A percentile compares a stretch with the other conserved stretches of the same genome.
Evolutionary conservation across 2,329 filamentous ascomycete genomes (phyloP).

Genomic region (Furcasterigmium sp.): DNA sequence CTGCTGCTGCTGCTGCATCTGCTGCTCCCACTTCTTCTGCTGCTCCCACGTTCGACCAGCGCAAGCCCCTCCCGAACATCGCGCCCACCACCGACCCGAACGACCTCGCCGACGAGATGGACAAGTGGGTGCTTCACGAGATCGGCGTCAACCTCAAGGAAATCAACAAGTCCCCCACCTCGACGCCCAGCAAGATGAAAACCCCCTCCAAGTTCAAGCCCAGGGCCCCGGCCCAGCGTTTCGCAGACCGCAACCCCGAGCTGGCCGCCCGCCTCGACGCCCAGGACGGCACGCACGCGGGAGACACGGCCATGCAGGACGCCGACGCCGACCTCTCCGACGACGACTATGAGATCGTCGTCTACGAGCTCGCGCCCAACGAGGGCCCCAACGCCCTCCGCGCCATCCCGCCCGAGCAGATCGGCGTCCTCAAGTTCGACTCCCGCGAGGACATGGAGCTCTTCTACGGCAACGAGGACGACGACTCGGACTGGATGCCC

Average conservation of each 20-base stretch:
- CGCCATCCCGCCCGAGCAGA: conserved; percentile 40
- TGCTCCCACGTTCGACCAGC: conserved; percentile 4
- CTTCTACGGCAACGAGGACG: conserved; percentile 54
- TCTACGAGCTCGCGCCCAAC: conserved; percentile 54
- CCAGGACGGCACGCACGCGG: conserved; percentile 14
- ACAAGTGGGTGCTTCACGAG: conserved; percentile 53
- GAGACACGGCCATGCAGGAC: conserved; percentile 31
- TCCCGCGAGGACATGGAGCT: conserved; percentile 53
- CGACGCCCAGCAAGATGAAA: conserved; percentile 7
- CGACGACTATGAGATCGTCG: conserved; percentile 59
- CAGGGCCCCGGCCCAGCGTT: conserved; percentile 49
- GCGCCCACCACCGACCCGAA: conserved; percentile 39
- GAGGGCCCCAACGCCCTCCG: conserved; percentile 39
- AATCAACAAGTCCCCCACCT: conserved; percentile 17
- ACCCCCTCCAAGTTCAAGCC: conserved; percentile 43
- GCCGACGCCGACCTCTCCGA: conserved; percentile 39
- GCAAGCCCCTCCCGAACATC: conserved; percentile 18
- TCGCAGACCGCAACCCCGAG: conserved; percentile 50
- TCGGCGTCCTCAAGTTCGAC: conserved; percentile 53
- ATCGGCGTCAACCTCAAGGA: conserved; percentile 48
- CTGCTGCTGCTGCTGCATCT: not conserved
- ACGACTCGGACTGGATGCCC: conserved; percentile 55
- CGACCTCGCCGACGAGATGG: conserved; percentile 48
- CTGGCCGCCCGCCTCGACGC: conserved; percentile 11
- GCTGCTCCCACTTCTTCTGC: not conserved